A percentile compares a stretch with the other conserved stretches of the same genome.
phyloP scores from a whole-genome alignment of 768 basidiomycete genomes.

The Mycena vitilis region DNA sequence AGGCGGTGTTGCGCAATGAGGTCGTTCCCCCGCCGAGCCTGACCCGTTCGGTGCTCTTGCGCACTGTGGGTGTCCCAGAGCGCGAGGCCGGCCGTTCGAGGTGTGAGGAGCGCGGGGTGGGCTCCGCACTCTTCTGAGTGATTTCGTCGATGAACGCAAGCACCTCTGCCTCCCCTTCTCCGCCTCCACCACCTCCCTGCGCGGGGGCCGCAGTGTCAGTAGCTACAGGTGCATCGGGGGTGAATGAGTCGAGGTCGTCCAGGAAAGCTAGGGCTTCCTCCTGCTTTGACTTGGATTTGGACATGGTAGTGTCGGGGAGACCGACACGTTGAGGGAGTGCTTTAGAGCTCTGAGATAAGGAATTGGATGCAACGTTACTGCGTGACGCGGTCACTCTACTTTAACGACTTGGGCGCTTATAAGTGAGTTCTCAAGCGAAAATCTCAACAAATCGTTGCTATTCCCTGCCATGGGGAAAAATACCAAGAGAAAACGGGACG shows the following conservation, averaged over 20 bases:
- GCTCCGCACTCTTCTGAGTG: slow-evolving; percentile 89
- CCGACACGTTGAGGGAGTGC: too few relatives aligned
- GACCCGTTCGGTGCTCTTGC: slow-evolving; percentile 83
- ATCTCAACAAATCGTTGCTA: background rate
- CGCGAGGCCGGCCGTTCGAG: slow-evolving; percentile 71
- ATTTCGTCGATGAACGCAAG: slow-evolving; percentile 96
- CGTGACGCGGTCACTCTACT: background rate
- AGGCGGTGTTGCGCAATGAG: slow-evolving; percentile 54
- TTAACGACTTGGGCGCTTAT: too few relatives aligned
- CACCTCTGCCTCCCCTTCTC: slow-evolving; percentile 82
- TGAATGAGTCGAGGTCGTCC: slow-evolving; percentile 91
- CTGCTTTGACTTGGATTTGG: slow-evolving; percentile 79
- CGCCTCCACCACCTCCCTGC: slow-evolving; percentile 39
- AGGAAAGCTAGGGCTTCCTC: slow-evolving; percentile 93
- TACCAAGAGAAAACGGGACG: slow-evolving; percentile 18
- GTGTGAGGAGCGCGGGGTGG: slow-evolving; percentile 67
- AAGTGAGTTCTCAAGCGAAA: background rate
- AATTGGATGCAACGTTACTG: too few relatives aligned
- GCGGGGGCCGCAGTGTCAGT: slow-evolving; percentile 36
- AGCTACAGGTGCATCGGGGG: slow-evolving; percentile 48
- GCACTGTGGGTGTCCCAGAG: slow-evolving; percentile 75
- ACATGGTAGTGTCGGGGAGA: slow-evolving; percentile 43
- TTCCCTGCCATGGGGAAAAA: slow-evolving; percentile 10
- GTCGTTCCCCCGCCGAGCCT: slow-evolving; percentile 65
- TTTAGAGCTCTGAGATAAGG: too few relatives aligned